Evolutionary conservation across 257 asterid genomes (phyloP).

Genomic region (Plectranthus barbatus): DNA sequence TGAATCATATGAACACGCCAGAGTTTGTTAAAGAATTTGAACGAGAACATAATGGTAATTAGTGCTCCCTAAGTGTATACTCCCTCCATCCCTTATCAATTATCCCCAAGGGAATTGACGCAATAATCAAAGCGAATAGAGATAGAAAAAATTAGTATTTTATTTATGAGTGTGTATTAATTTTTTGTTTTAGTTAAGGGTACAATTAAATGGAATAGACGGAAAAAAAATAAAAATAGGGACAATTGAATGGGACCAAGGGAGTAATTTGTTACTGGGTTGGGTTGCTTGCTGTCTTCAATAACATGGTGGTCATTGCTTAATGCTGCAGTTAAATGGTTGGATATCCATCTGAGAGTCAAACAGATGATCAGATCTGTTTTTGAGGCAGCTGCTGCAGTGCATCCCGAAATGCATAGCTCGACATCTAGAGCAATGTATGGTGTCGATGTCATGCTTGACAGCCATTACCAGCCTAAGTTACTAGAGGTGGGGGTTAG

Average conservation of each 20-base stretch:
- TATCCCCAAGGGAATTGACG: too few species aligned
- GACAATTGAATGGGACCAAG: too few species aligned
- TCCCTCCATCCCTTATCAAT: too few species aligned
- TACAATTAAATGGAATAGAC: too few species aligned
- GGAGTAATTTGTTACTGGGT: neutral
- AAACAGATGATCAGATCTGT: slow-evolving; percentile 68
- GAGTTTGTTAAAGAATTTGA: slow-evolving; percentile 82
- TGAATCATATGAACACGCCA: slow-evolving; percentile 70
- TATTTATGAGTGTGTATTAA: too few species aligned
- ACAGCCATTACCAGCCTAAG: slow-evolving; percentile 63
- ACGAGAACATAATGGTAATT: slow-evolving; percentile 72
- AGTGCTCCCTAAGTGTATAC: slow-evolving; percentile 1
- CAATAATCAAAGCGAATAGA: too few species aligned
- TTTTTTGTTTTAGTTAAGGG: too few species aligned
- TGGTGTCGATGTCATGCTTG: slow-evolving; percentile 96
- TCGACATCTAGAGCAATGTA: slow-evolving; percentile 88
- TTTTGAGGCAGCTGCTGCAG: slow-evolving; percentile 76
- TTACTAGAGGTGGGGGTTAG: slow-evolving; percentile 57
- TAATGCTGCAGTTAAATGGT: slow-evolving; percentile 70
- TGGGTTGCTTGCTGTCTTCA: neutral
- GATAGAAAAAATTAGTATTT: too few species aligned
- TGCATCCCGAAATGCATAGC: slow-evolving; percentile 91
- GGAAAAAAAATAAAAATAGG: too few species aligned
- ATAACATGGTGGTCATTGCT: neutral
- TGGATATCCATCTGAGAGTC: slow-evolving; percentile 72